A percentile compares a stretch with the other conserved stretches of the same genome.
Conservation (phyloP, 2,329 filamentous ascomycete species). For the Metarhizium album region DNA sequence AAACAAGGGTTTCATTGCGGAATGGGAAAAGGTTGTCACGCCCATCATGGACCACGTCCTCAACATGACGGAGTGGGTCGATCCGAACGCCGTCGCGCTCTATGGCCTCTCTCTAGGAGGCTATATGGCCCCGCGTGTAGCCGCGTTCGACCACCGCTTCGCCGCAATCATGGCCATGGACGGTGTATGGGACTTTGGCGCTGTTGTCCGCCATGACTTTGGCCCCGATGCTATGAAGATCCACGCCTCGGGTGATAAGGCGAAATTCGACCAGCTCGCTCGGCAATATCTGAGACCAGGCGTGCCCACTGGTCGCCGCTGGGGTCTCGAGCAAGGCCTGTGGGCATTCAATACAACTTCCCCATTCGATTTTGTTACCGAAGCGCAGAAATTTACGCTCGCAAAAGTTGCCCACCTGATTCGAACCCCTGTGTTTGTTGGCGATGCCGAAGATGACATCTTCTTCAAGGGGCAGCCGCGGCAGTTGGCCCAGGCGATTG, state of each 20-base stretch:
- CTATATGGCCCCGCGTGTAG: slow-evolving; percentile 27
- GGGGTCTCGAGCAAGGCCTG: slow-evolving; percentile 16
- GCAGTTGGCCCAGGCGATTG: slow-evolving; percentile 7
- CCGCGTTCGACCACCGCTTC: slow-evolving; percentile 33
- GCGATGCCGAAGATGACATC: slow-evolving; percentile 12
- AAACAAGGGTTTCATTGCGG: slow-evolving; percentile 30
- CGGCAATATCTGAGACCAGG: neutral
- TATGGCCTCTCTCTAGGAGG: slow-evolving; percentile 32
- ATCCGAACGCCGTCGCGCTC: slow-evolving; percentile 21
- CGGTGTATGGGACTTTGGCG: slow-evolving; percentile 24
- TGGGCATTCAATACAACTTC: slow-evolving; percentile 17
- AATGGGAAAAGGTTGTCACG: slow-evolving; percentile 30
- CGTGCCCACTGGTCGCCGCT: slow-evolving; percentile 10
- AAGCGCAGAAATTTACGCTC: slow-evolving; percentile 10
- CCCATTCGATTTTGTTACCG: slow-evolving; percentile 12
- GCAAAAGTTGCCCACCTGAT: slow-evolving; percentile 12
- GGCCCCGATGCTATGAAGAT: slow-evolving; percentile 1
- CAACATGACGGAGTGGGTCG: slow-evolving; percentile 15
- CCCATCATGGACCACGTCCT: slow-evolving; percentile 29
- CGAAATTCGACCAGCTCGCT: slow-evolving; percentile 12
- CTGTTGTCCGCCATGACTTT: slow-evolving; percentile 1
- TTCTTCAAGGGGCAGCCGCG: slow-evolving; percentile 11
- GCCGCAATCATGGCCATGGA: slow-evolving; percentile 28
- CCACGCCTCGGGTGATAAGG: slow-evolving; percentile 7
- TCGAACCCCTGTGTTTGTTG: slow-evolving; percentile 13